Evolutionary conservation across 495 filamentous ascomycete species (phyloP), one percentile per base, ranked within the genome.

Genomic region (Glarea lozoyensis): DNA sequence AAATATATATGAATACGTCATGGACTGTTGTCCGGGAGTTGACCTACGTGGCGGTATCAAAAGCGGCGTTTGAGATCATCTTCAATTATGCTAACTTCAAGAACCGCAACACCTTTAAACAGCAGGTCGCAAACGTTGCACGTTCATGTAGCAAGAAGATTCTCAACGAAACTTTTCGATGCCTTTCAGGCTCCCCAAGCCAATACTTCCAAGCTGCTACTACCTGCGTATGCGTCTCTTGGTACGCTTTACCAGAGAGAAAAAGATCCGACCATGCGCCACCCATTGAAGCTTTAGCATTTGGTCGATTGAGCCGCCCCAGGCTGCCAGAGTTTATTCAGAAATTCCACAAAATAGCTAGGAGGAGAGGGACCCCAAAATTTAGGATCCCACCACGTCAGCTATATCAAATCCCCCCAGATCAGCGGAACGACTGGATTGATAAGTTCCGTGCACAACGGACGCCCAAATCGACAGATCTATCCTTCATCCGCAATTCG

Each of bases 1-100:
- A 35, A 18, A 40, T 13, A 17, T 47, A 22, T 27, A 40, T 47
- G 29, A 41, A 42, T 47, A 40, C 18, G 10, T 47, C 37, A 39
- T 47, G 44, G 44, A 47, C 24, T 20, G 42, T 47, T 29, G 37
- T 47, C 37, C 37, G 38, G 24, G 44, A 47, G 34, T 23, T 47
- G 33, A 40, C 44, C 10, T 47, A 41, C 35, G 22, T 47, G 30
- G 44, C 44, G 19, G 38, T 47, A 20, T 41, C 44, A 41, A 47
- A 47, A 42, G 38, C 7, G 35, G 44, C 44, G 27, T 32, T 47
- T 18, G 35, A 47, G 35, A 39, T 40, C 27, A 40, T 47, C 21
- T 20, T 47, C 15, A 30, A n/a, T 46, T 40, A 38, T 31, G 22
- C 43, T 22, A 31, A 46, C 24, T 46, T 18, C 43, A 46, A 46